A percentile compares a stretch with the other conserved stretches of the same genome.
Evolutionary conservation across 768 basidiomycete genomes (phyloP).

Genomic region (Leccinum sublutescens): DNA sequence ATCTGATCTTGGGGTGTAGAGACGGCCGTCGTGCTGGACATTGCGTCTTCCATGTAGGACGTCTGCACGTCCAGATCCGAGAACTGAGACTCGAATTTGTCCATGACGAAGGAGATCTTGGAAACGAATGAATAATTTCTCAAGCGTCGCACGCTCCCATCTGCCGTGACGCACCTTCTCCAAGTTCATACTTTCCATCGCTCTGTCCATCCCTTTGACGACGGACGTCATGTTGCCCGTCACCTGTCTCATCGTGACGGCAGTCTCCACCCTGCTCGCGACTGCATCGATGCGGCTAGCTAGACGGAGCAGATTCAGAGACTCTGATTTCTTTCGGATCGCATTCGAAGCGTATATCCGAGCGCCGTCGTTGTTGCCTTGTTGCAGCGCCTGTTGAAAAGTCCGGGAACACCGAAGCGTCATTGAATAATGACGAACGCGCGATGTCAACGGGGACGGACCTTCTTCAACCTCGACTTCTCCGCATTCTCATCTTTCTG

Average conservation of each 20-base stretch:
- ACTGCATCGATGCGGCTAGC: constrained; percentile 95
- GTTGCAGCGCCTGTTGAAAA: constrained; percentile 78
- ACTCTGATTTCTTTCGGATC: constrained; percentile 96
- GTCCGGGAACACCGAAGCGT: neutral
- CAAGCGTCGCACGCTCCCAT: neutral
- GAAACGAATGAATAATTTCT: neutral
- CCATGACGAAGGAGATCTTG: constrained; percentile 98
- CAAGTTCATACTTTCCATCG: constrained; percentile 99
- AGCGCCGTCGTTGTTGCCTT: constrained; percentile 96
- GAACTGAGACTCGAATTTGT: constrained; percentile 97
- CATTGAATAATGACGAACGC: neutral
- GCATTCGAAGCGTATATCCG: constrained; percentile 98
- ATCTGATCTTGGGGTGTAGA: constrained; percentile 97
- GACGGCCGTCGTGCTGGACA: constrained; percentile 88
- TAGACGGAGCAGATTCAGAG: constrained; percentile 85
- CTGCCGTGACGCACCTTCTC: constrained; percentile 65
- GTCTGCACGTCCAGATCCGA: constrained; percentile 97
- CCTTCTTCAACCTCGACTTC: constrained; percentile 93
- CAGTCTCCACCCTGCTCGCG: constrained; percentile 94
- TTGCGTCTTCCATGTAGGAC: constrained; percentile 96
- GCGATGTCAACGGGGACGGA: constrained; percentile 27
- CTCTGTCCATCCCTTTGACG: constrained; percentile 97
- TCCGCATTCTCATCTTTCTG: constrained; percentile 92
- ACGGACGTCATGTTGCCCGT: constrained; percentile 97
- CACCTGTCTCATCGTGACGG: constrained; percentile 95